Base-by-base conservation (phyloP, 2,329 filamentous ascomycete genomes). In the Colletotrichum lentis region DNA sequence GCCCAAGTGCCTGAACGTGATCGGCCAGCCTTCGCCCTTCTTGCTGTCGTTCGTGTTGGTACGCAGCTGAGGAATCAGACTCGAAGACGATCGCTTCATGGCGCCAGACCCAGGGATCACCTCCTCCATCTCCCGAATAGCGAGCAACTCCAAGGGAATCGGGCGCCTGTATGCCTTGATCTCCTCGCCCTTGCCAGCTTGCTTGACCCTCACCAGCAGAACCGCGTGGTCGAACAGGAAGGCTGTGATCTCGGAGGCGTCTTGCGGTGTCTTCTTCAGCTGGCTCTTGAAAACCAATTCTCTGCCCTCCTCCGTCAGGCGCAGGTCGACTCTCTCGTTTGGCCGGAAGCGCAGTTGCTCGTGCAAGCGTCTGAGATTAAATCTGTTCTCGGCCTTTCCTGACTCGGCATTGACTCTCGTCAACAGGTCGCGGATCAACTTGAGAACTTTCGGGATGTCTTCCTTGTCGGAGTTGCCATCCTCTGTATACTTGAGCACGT, bases 181-280 rank as follows among this genome's bases (percentile, higher is more conserved):
- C 76, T 98, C 95, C 77, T 99, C 96, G 50, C 88, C 88, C 82
- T 98, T 98, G 78, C 96, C 97, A 67, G 92, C 91, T 68, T 91
- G 90, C 82, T 98, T 99, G 71, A 94, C 90, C 60, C 94, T 88
- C 71, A 97, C 96, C 47, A 99, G 85, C 43, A 99, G 84, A 60
- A 99, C 91, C 3, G 96, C 95, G 77, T 99, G 96, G 75, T 99
- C 96, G 76, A 99, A 97, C 27, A 99, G 85, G 81, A 96, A 99
- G 18, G 93, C 94, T 22, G 94, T 96, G 52, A 99, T 95, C 74
- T 98, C 95, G 24, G 70, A 70, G 31, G 68, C 44, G 76, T 97
- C 94, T 0, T 92, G 94, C 0, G 94, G 91, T 5, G 90, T 89
- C 82, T 98, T 98, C 83, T 97, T 98, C 79, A 99, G 87, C 70